These are phyloP conservation scores for Penicillium paradoxum DNA, from an alignment of 495 filamentous ascomycete genomes.

Conservation along the genomic window DNA sequence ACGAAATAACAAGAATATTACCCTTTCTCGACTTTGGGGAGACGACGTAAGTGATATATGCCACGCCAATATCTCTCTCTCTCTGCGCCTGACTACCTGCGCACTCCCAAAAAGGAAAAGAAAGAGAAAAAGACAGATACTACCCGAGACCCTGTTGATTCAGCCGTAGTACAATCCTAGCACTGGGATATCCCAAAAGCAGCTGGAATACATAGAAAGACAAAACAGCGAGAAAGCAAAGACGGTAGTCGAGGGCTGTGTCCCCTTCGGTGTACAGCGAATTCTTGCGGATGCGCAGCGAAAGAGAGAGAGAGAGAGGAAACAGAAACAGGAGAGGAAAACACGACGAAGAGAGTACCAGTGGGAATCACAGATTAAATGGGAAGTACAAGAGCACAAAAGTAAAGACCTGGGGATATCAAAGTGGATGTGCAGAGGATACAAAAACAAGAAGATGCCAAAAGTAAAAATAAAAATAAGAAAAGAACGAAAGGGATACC, in stretches of 20 bases:
- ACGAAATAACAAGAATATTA: not conserved
- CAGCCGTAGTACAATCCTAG: not conserved
- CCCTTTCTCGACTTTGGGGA: not conserved
- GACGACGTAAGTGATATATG: not conserved
- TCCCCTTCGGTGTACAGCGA: not conserved
- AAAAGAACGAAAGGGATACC: not conserved
- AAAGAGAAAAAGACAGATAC: not conserved
- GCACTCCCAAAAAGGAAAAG: too few species aligned
- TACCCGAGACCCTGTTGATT: conserved; percentile 4
- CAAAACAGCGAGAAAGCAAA: conserved; percentile 1
- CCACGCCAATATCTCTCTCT: too few species aligned
- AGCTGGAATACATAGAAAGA: conserved; percentile 10
- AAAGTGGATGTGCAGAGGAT: not conserved
- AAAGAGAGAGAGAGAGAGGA: not conserved
- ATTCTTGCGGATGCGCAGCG: not conserved
- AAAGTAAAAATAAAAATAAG: not conserved
- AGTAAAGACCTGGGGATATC: conserved; percentile 1
- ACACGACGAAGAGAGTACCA: not conserved
- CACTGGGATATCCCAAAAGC: not conserved
- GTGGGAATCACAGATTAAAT: not conserved
- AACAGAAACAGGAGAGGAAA: not conserved
- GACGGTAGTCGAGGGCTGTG: not conserved
- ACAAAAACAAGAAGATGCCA: not conserved
- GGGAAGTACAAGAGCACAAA: not conserved
- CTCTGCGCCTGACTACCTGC: too few species aligned